Evolutionary conservation across 176 grass and related monocot genomes (phyloP), one percentile per base, ranked within the genome.

Genomic region (Tillandsia fasciculata): DNA sequence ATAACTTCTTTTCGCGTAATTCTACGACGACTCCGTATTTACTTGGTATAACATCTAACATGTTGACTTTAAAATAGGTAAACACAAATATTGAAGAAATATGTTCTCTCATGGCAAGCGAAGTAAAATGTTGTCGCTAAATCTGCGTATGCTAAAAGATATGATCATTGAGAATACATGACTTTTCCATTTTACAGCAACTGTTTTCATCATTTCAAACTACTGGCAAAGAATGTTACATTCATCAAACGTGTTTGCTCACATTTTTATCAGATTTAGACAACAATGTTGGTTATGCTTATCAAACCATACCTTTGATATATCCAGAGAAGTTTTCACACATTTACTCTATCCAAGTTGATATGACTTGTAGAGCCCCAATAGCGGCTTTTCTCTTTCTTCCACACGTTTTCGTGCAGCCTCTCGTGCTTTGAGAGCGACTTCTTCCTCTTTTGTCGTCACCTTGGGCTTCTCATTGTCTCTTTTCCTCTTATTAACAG

Each of bases 321-420:
- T 47, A 47, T 11, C 4, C 24, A 52, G 11, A 57, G 20, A 9
- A 76, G 53, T 56, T 18, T 22, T 12, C 29, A 13, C 48, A 3
- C 53, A 65, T 10, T 64, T 33, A 11, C 26, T 53, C 4, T 3
- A 26, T n/a, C 17, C 22, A 52, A 51, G 65, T 85, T 18, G 87
- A 22, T 85, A 92, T 0, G 79, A 77, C 68, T 58, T 84, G 48
- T 93, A 84, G 26, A 97, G 74, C 71, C 94, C 94, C 94, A 93
- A 74, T 8, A 97, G 73, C 11, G 87, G 84, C 64, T 90, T 90
- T 71, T 99, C 94, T 83, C 94, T 81, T 15, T 90, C 84, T 70
- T 99, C 94, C 24, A 90, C 70, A 68, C 94, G 85, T 71, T 86
- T 93, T 48, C 80, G 82, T 5, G 94, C 94, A 10, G 89, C 94